Conservation (phyloP, 805 yeast species). For the Saccharomycopsis sp. region DNA sequence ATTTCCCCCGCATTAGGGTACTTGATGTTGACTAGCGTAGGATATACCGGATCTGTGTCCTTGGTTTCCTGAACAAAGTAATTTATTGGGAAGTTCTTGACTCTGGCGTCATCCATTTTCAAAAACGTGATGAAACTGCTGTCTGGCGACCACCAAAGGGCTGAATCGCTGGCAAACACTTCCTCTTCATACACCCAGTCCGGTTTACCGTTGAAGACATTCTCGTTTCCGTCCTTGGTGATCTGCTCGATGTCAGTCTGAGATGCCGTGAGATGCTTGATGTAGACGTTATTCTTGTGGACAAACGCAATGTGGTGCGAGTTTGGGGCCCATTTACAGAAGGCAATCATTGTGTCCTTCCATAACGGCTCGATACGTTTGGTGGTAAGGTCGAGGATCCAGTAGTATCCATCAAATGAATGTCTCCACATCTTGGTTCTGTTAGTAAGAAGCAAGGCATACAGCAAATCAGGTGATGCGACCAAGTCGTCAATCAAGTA, state of each 20-base stretch:
- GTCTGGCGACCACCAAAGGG: slow-evolving; percentile 71
- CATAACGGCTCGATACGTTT: slow-evolving; percentile 24
- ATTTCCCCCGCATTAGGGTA: slow-evolving; percentile 71
- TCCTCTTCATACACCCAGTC: slow-evolving; percentile 89
- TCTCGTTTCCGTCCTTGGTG: slow-evolving; percentile 45
- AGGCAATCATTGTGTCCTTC: slow-evolving; percentile 26
- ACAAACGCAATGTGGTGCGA: slow-evolving; percentile 64
- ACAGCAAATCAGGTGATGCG: slow-evolving; percentile 61
- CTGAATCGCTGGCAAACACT: slow-evolving; percentile 49
- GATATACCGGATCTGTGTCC: slow-evolving; percentile 36
- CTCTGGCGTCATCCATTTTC: slow-evolving; percentile 53
- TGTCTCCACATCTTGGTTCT: slow-evolving; percentile 55
- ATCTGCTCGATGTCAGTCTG: slow-evolving; percentile 28
- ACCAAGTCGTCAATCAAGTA: slow-evolving; percentile 46
- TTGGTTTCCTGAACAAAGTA: slow-evolving; percentile 36
- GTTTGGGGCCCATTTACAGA: slow-evolving; percentile 70
- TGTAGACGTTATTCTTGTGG: slow-evolving; percentile 59
- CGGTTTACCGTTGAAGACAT: slow-evolving; percentile 60
- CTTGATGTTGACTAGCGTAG: slow-evolving; percentile 39
- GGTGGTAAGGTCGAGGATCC: slow-evolving; percentile 33
- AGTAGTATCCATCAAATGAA: slow-evolving; percentile 39
- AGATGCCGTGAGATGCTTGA: slow-evolving; percentile 24
- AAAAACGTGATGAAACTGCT: slow-evolving; percentile 50
- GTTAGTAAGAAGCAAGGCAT: slow-evolving; percentile 55
- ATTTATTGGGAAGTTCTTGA: slow-evolving; percentile 42